These are phyloP conservation scores for Fusarium anguioides DNA, from an alignment of 2,329 filamentous ascomycete genomes.

Conservation along the genomic window DNA sequence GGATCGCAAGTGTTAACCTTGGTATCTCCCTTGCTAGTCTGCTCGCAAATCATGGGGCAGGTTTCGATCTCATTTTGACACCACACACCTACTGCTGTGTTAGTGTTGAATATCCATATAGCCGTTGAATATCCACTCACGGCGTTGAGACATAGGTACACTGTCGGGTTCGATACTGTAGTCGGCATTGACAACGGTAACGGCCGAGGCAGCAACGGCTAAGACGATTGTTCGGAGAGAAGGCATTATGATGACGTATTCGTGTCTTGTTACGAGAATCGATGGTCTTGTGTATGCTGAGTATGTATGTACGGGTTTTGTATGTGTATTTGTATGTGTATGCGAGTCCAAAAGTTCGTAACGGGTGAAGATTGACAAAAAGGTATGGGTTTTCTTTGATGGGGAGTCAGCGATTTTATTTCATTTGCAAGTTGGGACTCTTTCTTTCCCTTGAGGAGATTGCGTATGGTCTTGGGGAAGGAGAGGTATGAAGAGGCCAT, in stretches of 20 bases:
- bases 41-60: slow-evolving; percentile 79
- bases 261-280: slow-evolving; percentile 1
- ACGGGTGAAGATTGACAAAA: slow-evolving; percentile 17
- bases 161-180: slow-evolving; percentile 71
- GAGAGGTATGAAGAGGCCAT: slow-evolving; percentile 27
- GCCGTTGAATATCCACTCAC: slow-evolving; percentile 54
- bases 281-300: slow-evolving; percentile 10
- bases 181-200: slow-evolving; percentile 65
- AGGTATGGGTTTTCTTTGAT: slow-evolving; percentile 11
- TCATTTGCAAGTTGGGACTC: background rate
- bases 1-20: slow-evolving; percentile 74
- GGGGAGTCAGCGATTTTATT: slow-evolving; percentile 29
- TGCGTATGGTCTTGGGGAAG: slow-evolving; percentile 12
- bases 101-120: slow-evolving; percentile 18
- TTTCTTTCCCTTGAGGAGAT: slow-evolving; percentile 9
- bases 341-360: slow-evolving; percentile 19
- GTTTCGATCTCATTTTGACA: slow-evolving; percentile 70
- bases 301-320: slow-evolving; percentile 14
- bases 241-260: slow-evolving; percentile 58
- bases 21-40: slow-evolving; percentile 63
- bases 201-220: slow-evolving; percentile 63
- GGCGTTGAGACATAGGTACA: slow-evolving; percentile 63
- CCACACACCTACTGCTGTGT: slow-evolving; percentile 65
- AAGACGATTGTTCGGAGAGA: slow-evolving; percentile 65
- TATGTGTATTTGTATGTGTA: slow-evolving; percentile 1